These are phyloP conservation scores for Omphalotus guepiniiformis DNA, from an alignment of 768 basidiomycete genomes.

Conservation along the genomic window DNA sequence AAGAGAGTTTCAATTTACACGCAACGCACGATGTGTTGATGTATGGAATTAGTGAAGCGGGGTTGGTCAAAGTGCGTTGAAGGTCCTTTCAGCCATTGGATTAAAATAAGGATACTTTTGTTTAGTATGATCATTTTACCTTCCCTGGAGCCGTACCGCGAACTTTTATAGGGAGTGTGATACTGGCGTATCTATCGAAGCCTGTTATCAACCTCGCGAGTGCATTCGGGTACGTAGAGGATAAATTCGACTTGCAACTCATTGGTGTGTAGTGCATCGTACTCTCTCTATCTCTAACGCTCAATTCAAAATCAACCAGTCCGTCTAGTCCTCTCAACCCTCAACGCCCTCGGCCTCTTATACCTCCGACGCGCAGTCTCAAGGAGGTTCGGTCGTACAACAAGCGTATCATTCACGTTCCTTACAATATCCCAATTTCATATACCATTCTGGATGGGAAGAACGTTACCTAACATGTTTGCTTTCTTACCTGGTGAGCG, in stretches of 20 bases:
- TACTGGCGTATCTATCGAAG: constrained; percentile 55
- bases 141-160: constrained; percentile 90
- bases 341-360: constrained; percentile 60
- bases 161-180: constrained; percentile 75
- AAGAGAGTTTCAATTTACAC: constrained; percentile 95
- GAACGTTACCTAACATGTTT: constrained; percentile 94
- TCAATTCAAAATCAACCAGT: constrained; percentile 39
- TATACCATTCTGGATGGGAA: constrained; percentile 86
- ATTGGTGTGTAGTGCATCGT: constrained; percentile 42
- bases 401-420: constrained; percentile 57
- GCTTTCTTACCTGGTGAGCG: constrained; percentile 73
- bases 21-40: constrained; percentile 83
- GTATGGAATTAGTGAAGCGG: constrained; percentile 61
- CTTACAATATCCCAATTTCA: constrained; percentile 88
- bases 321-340: constrained; percentile 63
- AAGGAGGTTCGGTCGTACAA: constrained; percentile 56
- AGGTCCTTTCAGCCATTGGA: neutral
- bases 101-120: neutral
- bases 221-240: constrained; percentile 36
- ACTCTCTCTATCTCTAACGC: neutral
- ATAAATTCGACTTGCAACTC: constrained; percentile 70
- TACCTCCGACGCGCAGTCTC: constrained; percentile 61
- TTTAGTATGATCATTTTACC: constrained; percentile 83
- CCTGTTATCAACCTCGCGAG: constrained; percentile 44
- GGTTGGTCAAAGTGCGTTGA: constrained; percentile 49